Evolutionary conservation across 1,139 yeast species (phyloP), one percentile per base, ranked within the genome.

Genomic region (Suhomyces ambrosiae): DNA sequence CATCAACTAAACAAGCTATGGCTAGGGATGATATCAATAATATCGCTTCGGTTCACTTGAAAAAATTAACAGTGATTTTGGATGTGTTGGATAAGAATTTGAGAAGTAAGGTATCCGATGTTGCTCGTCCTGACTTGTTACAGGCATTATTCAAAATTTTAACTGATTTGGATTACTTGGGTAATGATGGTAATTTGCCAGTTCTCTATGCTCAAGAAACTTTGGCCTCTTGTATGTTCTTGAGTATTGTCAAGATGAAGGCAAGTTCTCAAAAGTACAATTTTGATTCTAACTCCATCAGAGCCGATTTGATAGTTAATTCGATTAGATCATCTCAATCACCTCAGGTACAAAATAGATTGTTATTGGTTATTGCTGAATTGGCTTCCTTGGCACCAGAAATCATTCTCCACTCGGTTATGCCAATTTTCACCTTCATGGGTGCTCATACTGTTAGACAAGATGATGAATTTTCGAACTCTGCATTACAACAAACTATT

Each of bases 361-460:
- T 92, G 37, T 68, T 92, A 44, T 67, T 92, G 46, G 90, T 92
- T 13, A 82, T 92, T 50, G 87, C 97, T 3, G 85, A 89, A 37
- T 70, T 92, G 50, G 97, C 97, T 0, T 71, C 89, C 0, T 67
- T 90, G 40, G 88, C 92, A 12, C 96, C 98, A 7, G 97, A 92
- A 57, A 79, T 86, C 27, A 89, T 92, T 25, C 71, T 94, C 47
- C 97, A 94, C 64, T 86, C 97, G 3, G 96, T 94, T 10, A 92
- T 92, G 99, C 98, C 99, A 13, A 90, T 92, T 38, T 92, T 92
- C 68, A 94, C 98, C 0, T 94, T 92, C 54, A 92, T 92, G 98
- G 99, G 99, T 40, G 96, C 97, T 21, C 95, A 89, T 54, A 89
- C 97, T 9, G 79, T 94, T 35, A 83, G 96, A 56, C 97, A 92